Evolutionary conservation across 2,329 filamentous ascomycete genomes (phyloP).

Genomic region (Cytospora piceae): DNA sequence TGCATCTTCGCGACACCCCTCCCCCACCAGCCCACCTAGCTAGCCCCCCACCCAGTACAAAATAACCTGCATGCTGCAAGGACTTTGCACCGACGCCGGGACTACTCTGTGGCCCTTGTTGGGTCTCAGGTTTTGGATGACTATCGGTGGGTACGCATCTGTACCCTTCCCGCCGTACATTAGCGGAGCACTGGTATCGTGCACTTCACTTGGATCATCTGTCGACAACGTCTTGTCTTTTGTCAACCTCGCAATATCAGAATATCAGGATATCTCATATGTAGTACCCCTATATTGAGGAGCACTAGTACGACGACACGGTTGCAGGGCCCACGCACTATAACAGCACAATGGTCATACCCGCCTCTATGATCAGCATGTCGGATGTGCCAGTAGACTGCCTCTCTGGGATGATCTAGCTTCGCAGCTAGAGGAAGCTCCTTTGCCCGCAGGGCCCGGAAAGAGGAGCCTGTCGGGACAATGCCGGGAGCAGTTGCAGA

Average conservation of each 20-base stretch:
- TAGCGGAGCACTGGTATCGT: constrained; percentile 16
- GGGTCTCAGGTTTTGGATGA: constrained; percentile 21
- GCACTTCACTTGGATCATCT: constrained; percentile 8
- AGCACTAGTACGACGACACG: background rate
- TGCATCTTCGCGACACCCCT: constrained; percentile 18
- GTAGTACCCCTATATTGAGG: background rate
- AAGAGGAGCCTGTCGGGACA: background rate
- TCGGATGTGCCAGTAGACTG: background rate
- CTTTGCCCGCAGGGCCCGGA: background rate
- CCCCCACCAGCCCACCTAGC: constrained; percentile 4
- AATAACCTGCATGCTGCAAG: constrained; percentile 1
- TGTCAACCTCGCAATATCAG: constrained; percentile 2
- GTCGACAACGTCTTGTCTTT: background rate
- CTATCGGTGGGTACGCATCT: constrained; percentile 26
- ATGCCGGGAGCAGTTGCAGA: constrained; percentile 1
- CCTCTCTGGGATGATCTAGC: background rate
- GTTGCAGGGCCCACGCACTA: background rate
- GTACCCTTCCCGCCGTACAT: constrained; percentile 26
- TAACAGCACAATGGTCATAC: background rate
- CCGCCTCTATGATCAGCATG: background rate
- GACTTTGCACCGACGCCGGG: constrained; percentile 16
- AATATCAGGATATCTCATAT: too few species aligned
- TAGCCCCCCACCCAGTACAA: too few species aligned
- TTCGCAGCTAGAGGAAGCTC: background rate
- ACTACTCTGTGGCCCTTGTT: constrained; percentile 24